Evolutionary conservation across 2,329 filamentous ascomycete genomes (phyloP).

Genomic region (Penicillium sp.): DNA sequence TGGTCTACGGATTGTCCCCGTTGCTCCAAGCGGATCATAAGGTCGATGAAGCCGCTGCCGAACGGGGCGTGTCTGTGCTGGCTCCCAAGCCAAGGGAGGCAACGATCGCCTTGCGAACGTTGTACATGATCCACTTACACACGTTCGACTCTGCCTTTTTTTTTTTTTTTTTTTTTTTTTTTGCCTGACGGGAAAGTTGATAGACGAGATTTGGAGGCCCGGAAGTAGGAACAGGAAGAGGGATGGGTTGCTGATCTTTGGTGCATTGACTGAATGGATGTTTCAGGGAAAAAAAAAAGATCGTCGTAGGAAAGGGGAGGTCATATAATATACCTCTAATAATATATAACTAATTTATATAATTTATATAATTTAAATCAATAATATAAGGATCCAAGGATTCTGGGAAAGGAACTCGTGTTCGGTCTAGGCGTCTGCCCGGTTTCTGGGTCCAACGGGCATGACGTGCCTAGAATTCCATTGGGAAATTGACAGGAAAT

Average conservation of each 20-base stretch:
- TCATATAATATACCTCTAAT: too few relatives aligned
- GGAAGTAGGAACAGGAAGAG: neutral
- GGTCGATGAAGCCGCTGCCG: neutral
- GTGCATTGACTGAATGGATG: conserved; percentile 13
- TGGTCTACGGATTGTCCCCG: neutral
- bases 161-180: neutral
- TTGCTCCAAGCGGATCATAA: neutral
- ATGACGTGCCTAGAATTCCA: neutral
- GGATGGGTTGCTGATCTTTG: conserved; percentile 17
- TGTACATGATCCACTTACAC: conserved; percentile 1
- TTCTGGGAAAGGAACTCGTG: conserved; percentile 4
- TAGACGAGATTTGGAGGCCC: neutral
- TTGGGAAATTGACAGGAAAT: neutral
- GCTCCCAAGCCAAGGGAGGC: neutral
- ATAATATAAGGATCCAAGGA: neutral
- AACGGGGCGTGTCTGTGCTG: conserved; percentile 9
- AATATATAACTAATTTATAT: too few relatives aligned
- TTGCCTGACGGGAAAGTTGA: neutral
- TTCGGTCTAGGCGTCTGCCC: neutral
- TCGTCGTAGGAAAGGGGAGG: too few relatives aligned
- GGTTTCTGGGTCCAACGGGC: neutral
- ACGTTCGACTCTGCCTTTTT: neutral
- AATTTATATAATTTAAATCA: too few relatives aligned
- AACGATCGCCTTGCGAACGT: conserved; percentile 7
- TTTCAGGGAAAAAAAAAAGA: neutral